Conservation (phyloP, 805 yeast species). For the Schizosaccharomyces octosporus region DNA sequence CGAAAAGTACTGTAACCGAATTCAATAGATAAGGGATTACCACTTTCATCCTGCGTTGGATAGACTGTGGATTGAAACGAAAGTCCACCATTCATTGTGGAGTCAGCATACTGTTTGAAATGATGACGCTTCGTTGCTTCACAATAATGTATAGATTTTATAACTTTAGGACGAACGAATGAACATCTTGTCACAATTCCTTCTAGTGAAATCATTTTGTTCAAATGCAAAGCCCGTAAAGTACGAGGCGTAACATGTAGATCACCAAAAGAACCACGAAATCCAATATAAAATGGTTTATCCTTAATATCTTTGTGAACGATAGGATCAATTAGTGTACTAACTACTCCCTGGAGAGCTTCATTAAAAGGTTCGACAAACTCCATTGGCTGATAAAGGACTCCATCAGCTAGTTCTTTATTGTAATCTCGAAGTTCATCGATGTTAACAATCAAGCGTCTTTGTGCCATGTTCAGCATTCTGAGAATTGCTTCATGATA, state of each 20-base stretch:
- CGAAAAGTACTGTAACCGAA: constrained; percentile 79
- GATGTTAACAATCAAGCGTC: constrained; percentile 46
- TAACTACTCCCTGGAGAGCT: constrained; percentile 59
- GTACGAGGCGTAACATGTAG: constrained; percentile 75
- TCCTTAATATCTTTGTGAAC: constrained; percentile 30
- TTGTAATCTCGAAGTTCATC: constrained; percentile 80
- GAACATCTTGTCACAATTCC: constrained; percentile 92
- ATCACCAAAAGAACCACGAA: constrained; percentile 77
- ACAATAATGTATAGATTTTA: constrained; percentile 80
- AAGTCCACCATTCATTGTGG: constrained; percentile 29
- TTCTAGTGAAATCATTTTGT: constrained; percentile 66
- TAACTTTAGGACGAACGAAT: constrained; percentile 72
- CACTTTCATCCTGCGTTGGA: constrained; percentile 82
- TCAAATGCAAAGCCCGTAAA: constrained; percentile 47
- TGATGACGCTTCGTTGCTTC: constrained; percentile 64
- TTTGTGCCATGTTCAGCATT: constrained; percentile 42
- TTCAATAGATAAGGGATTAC: constrained; percentile 69
- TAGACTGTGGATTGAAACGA: constrained; percentile 24
- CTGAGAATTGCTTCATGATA: constrained; percentile 47
- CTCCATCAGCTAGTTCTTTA: constrained; percentile 49
- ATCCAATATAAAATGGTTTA: constrained; percentile 48
- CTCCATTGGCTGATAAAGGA: constrained; percentile 56
- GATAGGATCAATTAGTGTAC: constrained; percentile 40
- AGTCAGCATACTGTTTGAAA: constrained; percentile 78
- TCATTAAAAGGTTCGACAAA: constrained; percentile 71